Percentiles rank a stretch among this genome's conserved stretches.
phyloP scores from a whole-genome alignment of 2,329 filamentous ascomycete species.

The Sphaerostilbella broomeana region DNA sequence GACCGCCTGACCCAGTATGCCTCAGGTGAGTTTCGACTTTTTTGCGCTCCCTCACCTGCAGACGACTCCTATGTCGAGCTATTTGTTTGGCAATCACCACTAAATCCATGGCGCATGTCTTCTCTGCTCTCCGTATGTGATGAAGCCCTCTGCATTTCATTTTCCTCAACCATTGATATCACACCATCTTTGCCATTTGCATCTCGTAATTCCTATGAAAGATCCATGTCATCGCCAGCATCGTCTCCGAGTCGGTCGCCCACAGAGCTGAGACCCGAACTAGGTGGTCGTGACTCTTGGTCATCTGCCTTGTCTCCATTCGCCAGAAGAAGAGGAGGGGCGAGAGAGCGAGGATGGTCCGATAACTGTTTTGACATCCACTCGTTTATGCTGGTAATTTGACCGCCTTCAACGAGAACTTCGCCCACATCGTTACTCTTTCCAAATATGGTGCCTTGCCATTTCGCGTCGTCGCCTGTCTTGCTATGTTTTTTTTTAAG shows the following conservation, averaged over 20 bases:
- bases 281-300: conserved; percentile 38
- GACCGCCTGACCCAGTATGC: background rate
- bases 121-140: too few relatives aligned
- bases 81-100: too few relatives aligned
- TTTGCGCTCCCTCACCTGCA: background rate
- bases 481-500: conserved; percentile 92
- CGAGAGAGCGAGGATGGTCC: conserved; percentile 9
- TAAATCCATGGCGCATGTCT: too few relatives aligned
- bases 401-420: conserved; percentile 71
- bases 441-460: conserved; percentile 77
- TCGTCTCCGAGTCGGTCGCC: conserved; percentile 41
- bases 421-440: conserved; percentile 63
- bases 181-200: too few relatives aligned
- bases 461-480: conserved; percentile 78
- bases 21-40: background rate
- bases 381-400: conserved; percentile 29
- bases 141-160: too few relatives aligned
- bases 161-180: too few relatives aligned
- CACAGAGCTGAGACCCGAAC: conserved; percentile 52
- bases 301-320: conserved; percentile 12
- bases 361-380: conserved; percentile 29
- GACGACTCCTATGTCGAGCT: too few relatives aligned
- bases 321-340: conserved; percentile 1
- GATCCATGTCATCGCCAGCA: conserved; percentile 40
- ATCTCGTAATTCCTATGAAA: conserved; percentile 25